Evolutionary conservation across 2,329 filamentous ascomycete species (phyloP).

Genomic region (Fusarium zealandicum): DNA sequence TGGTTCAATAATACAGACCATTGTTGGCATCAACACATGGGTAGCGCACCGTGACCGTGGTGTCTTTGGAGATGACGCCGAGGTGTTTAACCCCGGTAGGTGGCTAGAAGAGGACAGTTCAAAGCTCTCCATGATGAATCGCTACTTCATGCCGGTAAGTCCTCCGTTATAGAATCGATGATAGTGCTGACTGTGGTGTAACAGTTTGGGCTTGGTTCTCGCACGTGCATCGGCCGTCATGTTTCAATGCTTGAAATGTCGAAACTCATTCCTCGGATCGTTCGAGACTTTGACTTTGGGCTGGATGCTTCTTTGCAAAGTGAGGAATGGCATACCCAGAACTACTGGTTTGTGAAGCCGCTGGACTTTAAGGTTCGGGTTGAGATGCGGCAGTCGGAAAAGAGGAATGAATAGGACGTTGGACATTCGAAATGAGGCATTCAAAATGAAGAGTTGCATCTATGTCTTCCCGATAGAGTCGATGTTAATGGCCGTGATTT

Average conservation of each 20-base stretch:
- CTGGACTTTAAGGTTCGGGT: slow-evolving; percentile 20
- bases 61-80: slow-evolving; percentile 30
- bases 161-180: fast-evolving
- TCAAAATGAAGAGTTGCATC: too few species aligned
- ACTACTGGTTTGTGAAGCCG: slow-evolving; percentile 32
- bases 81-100: slow-evolving; percentile 25
- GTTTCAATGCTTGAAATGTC: slow-evolving; percentile 39
- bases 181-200: too few species aligned
- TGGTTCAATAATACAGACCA: slow-evolving; percentile 3
- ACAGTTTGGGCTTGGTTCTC: slow-evolving; percentile 37
- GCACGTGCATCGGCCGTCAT: slow-evolving; percentile 35
- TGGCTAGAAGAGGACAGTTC: slow-evolving; percentile 19
- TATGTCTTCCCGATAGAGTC: background rate
- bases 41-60: slow-evolving; percentile 30
- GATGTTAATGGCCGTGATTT: background rate
- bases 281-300: slow-evolving; percentile 35
- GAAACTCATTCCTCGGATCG: slow-evolving; percentile 30
- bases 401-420: background rate
- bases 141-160: slow-evolving; percentile 32
- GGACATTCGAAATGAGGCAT: too few species aligned
- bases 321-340: slow-evolving; percentile 14
- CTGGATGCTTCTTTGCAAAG: slow-evolving; percentile 3
- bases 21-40: slow-evolving; percentile 36
- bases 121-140: slow-evolving; percentile 28
- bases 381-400: background rate